Evolutionary conservation across 805 yeast species (phyloP), one percentile per base, ranked within the genome.

Genomic region (Hanseniaspora opuntiae): DNA sequence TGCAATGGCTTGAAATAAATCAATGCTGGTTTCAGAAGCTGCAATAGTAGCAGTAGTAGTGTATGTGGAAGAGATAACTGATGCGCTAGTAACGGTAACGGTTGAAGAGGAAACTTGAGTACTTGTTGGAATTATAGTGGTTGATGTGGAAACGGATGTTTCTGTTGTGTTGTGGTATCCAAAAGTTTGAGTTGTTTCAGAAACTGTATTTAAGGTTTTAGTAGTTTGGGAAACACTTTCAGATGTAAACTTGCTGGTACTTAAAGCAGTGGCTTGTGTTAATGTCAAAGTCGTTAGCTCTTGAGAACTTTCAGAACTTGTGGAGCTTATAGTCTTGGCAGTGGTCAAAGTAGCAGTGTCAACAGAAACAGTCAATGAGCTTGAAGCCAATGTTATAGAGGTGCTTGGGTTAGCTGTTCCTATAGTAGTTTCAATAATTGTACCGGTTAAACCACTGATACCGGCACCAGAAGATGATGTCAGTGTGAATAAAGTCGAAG

Each of bases 1-100:
- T 44, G 71, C 70, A 53, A 81, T 69, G 3, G 74, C 70, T 16
- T 62, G 56, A 63, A 81, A 79, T n/a, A 82, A 66, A 56, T 75
- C 72, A 33, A 68, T 66, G 32, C 60, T 58, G 52, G 68, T 60
- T 24, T 60, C 44, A n/a, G 58, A 48, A 12, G 58, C 56, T 0
- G 62, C n/a, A 36, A 59, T 50, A 10, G 60, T 44, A 30, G 62
- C 22, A 12, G 62, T 36, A 1, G 59, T 50, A 12, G 59, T 38
- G 22, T 48, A 16, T 22, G 53, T 41, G 28, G 58, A 50, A n/a
- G 56, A 45, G 14, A 58, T 25, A 22, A 52, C 47, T 7, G 38
- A 54, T 22, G 52, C 52, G 40, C 38, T 50, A n/a, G 47, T 47
- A 30, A 45, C 37, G 25, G 53, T 35, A 14, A 50, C 50, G 7